These are phyloP conservation scores for Austroboletus eburneus DNA, from an alignment of 768 basidiomycete species.

Conservation along the genomic window DNA sequence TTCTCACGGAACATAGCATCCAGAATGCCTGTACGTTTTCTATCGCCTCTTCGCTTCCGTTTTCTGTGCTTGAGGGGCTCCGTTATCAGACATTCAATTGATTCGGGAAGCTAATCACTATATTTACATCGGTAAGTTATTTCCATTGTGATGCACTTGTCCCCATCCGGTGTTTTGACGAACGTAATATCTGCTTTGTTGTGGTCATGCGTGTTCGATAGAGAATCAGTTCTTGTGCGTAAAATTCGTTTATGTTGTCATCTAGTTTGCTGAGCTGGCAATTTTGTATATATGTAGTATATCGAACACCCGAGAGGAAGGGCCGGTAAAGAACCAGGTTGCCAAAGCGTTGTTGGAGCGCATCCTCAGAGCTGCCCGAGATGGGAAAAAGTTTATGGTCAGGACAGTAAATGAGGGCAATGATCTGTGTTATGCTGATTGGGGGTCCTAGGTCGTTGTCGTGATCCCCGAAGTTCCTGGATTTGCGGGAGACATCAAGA, in stretches of 20 bases:
- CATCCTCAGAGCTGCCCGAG: slow-evolving; percentile 73
- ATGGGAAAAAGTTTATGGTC: slow-evolving; percentile 75
- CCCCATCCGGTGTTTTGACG: slow-evolving; percentile 5
- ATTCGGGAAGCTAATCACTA: slow-evolving; percentile 84
- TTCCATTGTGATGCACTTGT: background rate
- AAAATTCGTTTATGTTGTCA: background rate
- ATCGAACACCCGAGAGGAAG: slow-evolving; percentile 60
- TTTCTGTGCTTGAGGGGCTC: slow-evolving; percentile 1
- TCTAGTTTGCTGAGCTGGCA: slow-evolving; percentile 3
- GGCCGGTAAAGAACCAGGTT: slow-evolving; percentile 77
- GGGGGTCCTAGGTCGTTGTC: slow-evolving; percentile 64
- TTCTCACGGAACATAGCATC: slow-evolving; percentile 84
- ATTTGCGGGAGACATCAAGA: slow-evolving; percentile 81
- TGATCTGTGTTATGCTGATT: background rate
- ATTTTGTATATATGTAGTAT: slow-evolving; percentile 47
- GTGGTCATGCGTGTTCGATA: slow-evolving; percentile 13
- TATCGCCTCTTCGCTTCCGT: background rate
- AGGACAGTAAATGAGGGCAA: background rate
- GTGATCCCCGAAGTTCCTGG: slow-evolving; percentile 89
- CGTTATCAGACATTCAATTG: slow-evolving; percentile 58
- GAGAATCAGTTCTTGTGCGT: slow-evolving; percentile 89
- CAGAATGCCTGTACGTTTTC: slow-evolving; percentile 80
- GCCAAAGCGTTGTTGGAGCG: slow-evolving; percentile 79
- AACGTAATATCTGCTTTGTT: slow-evolving; percentile 13
- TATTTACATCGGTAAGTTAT: slow-evolving; percentile 88